Evolutionary conservation across 2,329 filamentous ascomycete genomes (phyloP).

Genomic region (Microdochium bolleyi): DNA sequence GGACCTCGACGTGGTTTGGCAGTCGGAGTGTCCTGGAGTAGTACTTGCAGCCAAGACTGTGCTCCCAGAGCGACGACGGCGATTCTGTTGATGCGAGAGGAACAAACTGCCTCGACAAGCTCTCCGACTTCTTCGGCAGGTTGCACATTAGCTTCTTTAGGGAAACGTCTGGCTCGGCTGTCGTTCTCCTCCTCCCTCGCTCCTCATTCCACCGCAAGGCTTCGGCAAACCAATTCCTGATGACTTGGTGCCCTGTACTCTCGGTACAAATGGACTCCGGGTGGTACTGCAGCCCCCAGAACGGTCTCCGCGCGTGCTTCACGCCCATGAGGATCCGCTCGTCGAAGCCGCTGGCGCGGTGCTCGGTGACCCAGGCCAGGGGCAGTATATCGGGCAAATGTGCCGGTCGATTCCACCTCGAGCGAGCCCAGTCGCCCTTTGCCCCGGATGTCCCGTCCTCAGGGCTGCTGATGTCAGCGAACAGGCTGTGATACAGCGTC

Average conservation of each 20-base stretch:
- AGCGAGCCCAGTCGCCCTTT: slow-evolving; percentile 22
- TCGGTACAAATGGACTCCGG: slow-evolving; percentile 85
- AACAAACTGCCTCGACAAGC: background rate
- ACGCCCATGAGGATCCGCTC: slow-evolving; percentile 69
- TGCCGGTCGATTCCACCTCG: slow-evolving; percentile 29
- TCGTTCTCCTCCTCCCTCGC: slow-evolving; percentile 17
- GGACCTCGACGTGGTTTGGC: slow-evolving; percentile 36
- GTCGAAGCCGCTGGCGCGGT: slow-evolving; percentile 19
- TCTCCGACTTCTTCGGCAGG: background rate
- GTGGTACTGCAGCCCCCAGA: slow-evolving; percentile 87
- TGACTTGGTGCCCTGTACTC: slow-evolving; percentile 50
- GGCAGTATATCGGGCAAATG: slow-evolving; percentile 38
- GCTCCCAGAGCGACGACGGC: background rate
- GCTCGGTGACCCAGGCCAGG: slow-evolving; percentile 54
- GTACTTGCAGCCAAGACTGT: slow-evolving; percentile 23
- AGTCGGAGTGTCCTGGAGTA: slow-evolving; percentile 32
- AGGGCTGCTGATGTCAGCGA: slow-evolving; percentile 43
- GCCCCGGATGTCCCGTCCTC: background rate
- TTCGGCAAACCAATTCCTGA: slow-evolving; percentile 69
- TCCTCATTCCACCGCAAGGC: slow-evolving; percentile 51
- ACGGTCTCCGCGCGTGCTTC: slow-evolving; percentile 59
- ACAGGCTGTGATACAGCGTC: slow-evolving; percentile 68
- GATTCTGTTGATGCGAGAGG: background rate
- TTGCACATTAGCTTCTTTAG: background rate
- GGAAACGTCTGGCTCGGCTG: slow-evolving; percentile 21